These are phyloP conservation scores for Osmanthus fragrans DNA, from an alignment of 257 asterid species.

Conservation along the genomic window DNA sequence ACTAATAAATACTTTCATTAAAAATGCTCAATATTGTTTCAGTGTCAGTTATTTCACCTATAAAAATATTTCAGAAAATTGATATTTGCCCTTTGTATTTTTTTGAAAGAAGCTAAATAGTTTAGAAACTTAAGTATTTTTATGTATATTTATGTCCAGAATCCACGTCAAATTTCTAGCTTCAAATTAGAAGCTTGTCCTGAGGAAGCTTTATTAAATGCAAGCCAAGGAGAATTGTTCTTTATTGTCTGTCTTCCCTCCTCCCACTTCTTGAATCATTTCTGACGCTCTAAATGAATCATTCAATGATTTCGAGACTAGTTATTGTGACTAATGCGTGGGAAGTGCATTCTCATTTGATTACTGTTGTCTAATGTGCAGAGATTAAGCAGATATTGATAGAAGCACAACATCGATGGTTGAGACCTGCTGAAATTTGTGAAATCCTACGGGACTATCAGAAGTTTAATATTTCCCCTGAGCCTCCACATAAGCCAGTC, in stretches of 20 bases:
- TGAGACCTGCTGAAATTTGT: conserved; percentile 93
- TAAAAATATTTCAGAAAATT: neutral
- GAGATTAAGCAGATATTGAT: conserved; percentile 72
- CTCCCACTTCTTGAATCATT: neutral
- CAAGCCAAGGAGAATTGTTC: neutral
- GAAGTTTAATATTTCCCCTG: conserved; percentile 71
- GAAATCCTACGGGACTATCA: conserved; percentile 71
- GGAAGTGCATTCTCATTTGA: conserved; percentile 10
- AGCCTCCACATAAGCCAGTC: conserved; percentile 84
- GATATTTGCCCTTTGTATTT: neutral
- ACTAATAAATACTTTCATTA: neutral
- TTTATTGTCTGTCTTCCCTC: neutral
- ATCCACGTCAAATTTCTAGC: neutral
- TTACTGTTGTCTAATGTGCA: conserved; percentile 41
- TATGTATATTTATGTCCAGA: neutral
- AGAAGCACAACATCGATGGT: conserved; percentile 89
- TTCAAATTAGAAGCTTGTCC: neutral
- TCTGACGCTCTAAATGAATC: neutral
- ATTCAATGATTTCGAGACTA: conserved; percentile 1
- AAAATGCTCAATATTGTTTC: neutral
- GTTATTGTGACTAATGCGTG: conserved; percentile 7
- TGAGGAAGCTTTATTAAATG: conserved; percentile 6
- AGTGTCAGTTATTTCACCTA: neutral
- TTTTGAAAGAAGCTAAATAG: neutral
- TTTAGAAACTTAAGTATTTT: neutral